phyloP scores from a whole-genome alignment of 169 alveolate genomes.

The Fabrea salina region DNA sequence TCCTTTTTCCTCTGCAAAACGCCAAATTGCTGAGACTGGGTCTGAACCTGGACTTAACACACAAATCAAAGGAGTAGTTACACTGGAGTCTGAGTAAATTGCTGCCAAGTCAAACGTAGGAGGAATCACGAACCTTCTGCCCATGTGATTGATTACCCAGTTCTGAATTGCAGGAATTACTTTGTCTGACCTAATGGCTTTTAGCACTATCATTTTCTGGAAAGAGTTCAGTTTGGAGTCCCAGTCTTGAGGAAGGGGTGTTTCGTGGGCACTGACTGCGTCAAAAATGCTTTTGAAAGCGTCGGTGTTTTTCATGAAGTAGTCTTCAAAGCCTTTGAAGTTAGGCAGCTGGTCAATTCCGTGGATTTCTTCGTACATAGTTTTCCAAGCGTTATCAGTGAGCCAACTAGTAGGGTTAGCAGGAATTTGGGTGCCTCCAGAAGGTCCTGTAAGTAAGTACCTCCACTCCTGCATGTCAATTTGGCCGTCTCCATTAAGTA shows the following conservation, averaged over 20 bases:
- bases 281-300: constrained; percentile 86
- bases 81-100: constrained; percentile 82
- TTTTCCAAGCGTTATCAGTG: constrained; percentile 88
- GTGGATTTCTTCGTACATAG: constrained; percentile 75
- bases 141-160: constrained; percentile 85
- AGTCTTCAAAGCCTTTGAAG: constrained; percentile 83
- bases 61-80: constrained; percentile 88
- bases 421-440: constrained; percentile 83
- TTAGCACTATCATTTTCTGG: constrained; percentile 85
- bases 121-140: constrained; percentile 86
- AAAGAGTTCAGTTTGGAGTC: constrained; percentile 66
- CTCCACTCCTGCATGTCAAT: constrained; percentile 89
- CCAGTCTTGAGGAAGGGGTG: constrained; percentile 90
- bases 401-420: constrained; percentile 90
- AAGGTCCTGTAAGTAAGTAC: constrained; percentile 91
- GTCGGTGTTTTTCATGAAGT: constrained; percentile 69
- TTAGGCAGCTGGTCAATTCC: constrained; percentile 78
- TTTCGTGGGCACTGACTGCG: constrained; percentile 85
- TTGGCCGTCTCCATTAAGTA: constrained; percentile 76
- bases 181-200: constrained; percentile 87
- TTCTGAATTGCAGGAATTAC: constrained; percentile 80
- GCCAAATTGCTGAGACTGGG: constrained; percentile 88
- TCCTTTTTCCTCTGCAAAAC: constrained; percentile 87
- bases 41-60: constrained; percentile 91
- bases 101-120: constrained; percentile 89